phyloP scores from a whole-genome alignment of 768 basidiomycete species.

The Boletellus ananiceps region DNA sequence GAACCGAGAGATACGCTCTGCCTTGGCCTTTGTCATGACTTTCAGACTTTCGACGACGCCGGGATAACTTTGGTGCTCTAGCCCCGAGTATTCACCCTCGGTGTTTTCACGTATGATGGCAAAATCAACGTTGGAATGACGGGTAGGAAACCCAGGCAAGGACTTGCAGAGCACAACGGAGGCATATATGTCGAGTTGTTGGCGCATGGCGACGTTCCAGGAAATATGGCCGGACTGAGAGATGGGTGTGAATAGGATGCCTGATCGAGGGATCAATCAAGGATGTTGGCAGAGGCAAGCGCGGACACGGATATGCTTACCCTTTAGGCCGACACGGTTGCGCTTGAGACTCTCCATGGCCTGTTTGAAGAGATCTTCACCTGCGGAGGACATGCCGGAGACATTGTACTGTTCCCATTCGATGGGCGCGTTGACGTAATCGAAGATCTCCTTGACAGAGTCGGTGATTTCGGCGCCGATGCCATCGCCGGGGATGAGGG shows the following conservation, averaged over 20 bases:
- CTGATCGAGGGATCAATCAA: constrained; percentile 37
- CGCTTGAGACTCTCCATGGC: constrained; percentile 97
- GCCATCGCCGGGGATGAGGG: constrained; percentile 97
- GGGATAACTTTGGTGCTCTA: constrained; percentile 97
- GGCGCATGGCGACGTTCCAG: constrained; percentile 99
- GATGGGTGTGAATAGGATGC: constrained; percentile 97
- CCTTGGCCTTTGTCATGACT: constrained; percentile 92
- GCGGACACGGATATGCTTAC: constrained; percentile 36
- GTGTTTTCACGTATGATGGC: constrained; percentile 99
- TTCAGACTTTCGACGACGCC: constrained; percentile 98
- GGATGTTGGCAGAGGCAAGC: neutral
- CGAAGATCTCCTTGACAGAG: constrained; percentile 98
- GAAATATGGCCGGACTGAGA: constrained; percentile 96
- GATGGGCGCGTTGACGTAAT: constrained; percentile 95
- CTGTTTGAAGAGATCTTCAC: constrained; percentile 93
- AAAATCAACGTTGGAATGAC: constrained; percentile 96
- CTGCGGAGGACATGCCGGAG: constrained; percentile 90
- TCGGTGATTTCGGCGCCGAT: constrained; percentile 96
- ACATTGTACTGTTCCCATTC: constrained; percentile 99
- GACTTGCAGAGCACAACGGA: constrained; percentile 98
- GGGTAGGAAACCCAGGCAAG: constrained; percentile 91
- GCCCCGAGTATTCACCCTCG: constrained; percentile 98
- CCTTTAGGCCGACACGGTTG: constrained; percentile 97
- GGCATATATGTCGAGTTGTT: constrained; percentile 98
- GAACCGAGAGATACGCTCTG: constrained; percentile 93